Evolutionary conservation across 129 eudicot species (phyloP), one percentile per base, ranked within the genome.

Genomic region (Chrysanthemum seticuspe): DNA sequence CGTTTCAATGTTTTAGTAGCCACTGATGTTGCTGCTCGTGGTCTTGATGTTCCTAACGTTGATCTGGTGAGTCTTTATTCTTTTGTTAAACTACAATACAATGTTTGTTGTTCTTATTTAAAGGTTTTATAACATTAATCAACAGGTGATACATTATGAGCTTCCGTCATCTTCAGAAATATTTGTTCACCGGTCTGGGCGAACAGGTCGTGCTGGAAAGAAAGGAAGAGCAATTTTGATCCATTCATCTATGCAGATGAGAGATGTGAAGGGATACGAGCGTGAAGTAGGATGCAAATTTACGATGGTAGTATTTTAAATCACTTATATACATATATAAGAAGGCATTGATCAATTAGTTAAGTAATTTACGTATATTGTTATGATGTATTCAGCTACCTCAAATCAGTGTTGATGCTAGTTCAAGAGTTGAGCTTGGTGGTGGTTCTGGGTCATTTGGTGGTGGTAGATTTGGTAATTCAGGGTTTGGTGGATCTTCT

Each of bases 21-120:
- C 13, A 94, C 98, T 34, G 98, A 94, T 90, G 98, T 94, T 63
- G 97, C 98, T 65, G 96, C 98, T 16, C 98, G 98, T 27, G 98
- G 98, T 10, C 98, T 94, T 65, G 98, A 94, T 73, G 95, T 94
- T 12, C 97, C 98, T 49, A 94, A 86, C 79, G 98, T 94, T 70
- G 98, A 94, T 83, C 87, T 94, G 91, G 98, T 94, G 66, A 75
- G 71, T 84, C n/a, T 65, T 65, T 59, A 50, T 16, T 63, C 57
- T 61, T 0, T 0, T 29, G 67, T 63, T 76, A 3, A 45, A 27
- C 25, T 40, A 5, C 45, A 40, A 40, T 66, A 6, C 65, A 61
- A 60, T 11, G 5, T 3, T 0, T 11, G 2, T 13, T 27, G 13
- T 15, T 29, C 14, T 62, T 29, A 15, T 25, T 25, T 14, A 1